Conservation (phyloP, 306 rosid species). For the Phaseolus lunatus region DNA sequence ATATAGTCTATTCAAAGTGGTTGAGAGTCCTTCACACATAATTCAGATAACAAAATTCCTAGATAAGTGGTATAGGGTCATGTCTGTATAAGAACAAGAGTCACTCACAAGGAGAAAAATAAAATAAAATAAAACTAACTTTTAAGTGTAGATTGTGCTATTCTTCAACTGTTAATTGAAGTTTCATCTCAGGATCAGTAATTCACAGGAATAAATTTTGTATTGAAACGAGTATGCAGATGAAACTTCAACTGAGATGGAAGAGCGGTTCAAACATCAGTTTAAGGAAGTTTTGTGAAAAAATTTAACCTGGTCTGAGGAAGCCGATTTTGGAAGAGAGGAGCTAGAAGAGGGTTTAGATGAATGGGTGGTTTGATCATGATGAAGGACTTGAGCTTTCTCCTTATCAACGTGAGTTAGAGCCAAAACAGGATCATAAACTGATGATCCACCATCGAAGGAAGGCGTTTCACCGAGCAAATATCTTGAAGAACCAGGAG, state of each 20-base stretch:
- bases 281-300: background rate
- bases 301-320: conserved; percentile 67
- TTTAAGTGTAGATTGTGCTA: background rate
- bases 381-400: conserved; percentile 33
- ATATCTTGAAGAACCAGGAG: conserved; percentile 82
- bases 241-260: background rate
- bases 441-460: conserved; percentile 47
- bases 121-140: no score
- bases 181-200: background rate
- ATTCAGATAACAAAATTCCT: conserved; percentile 2
- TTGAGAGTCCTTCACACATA: background rate
- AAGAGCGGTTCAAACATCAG: background rate
- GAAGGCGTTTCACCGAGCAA: conserved; percentile 61
- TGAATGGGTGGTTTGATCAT: conserved; percentile 46
- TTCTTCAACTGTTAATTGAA: background rate
- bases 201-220: background rate
- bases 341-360: conserved; percentile 55
- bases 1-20: background rate
- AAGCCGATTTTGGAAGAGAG: conserved; percentile 51
- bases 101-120: background rate
- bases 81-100: background rate
- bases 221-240: background rate
- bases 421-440: conserved; percentile 54
- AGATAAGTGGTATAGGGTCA: background rate
- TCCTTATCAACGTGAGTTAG: conserved; percentile 49